These are phyloP conservation scores for Cadophora gregata DNA, from an alignment of 2,329 filamentous ascomycete species.

Conservation along the genomic window DNA sequence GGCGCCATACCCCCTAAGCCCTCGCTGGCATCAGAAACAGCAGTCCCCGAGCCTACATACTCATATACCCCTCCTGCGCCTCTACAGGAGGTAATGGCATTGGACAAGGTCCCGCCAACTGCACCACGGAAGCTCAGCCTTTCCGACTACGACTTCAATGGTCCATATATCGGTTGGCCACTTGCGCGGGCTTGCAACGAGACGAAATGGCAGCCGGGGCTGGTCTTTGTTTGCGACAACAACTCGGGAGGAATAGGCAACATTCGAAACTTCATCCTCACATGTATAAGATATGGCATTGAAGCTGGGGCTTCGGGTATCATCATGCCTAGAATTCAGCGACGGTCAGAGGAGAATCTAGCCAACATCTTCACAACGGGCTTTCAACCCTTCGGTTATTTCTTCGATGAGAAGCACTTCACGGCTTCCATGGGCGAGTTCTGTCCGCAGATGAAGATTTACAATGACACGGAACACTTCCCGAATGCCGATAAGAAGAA, in stretches of 20 bases:
- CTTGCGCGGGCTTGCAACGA: slow-evolving; percentile 52
- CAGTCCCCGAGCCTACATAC: slow-evolving; percentile 5
- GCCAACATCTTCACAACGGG: slow-evolving; percentile 49
- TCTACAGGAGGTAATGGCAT: slow-evolving; percentile 10
- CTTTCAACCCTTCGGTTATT: slow-evolving; percentile 51
- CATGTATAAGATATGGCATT: slow-evolving; percentile 56
- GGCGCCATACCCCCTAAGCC: slow-evolving; percentile 5
- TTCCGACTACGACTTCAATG: slow-evolving; percentile 47
- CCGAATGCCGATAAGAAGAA: slow-evolving; percentile 45
- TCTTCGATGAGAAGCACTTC: slow-evolving; percentile 56
- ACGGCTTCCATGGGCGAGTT: slow-evolving; percentile 45
- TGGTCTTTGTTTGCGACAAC: slow-evolving; percentile 56
- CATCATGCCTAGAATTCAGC: slow-evolving; percentile 53
- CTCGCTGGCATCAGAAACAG: slow-evolving; percentile 5
- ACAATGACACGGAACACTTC: slow-evolving; percentile 48
- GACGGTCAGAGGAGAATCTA: slow-evolving; percentile 50
- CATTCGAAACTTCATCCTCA: slow-evolving; percentile 57
- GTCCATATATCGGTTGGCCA: slow-evolving; percentile 49
- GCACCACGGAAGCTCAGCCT: slow-evolving; percentile 31
- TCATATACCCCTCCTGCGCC: slow-evolving; percentile 2
- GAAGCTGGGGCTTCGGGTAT: slow-evolving; percentile 54
- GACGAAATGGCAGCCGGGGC: slow-evolving; percentile 48
- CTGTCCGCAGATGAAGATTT: slow-evolving; percentile 53
- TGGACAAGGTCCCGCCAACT: slow-evolving; percentile 17
- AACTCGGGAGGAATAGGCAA: slow-evolving; percentile 58